Evolutionary conservation across 2,329 filamentous ascomycete species (phyloP).

Genomic region (Seiridium unicorne): DNA sequence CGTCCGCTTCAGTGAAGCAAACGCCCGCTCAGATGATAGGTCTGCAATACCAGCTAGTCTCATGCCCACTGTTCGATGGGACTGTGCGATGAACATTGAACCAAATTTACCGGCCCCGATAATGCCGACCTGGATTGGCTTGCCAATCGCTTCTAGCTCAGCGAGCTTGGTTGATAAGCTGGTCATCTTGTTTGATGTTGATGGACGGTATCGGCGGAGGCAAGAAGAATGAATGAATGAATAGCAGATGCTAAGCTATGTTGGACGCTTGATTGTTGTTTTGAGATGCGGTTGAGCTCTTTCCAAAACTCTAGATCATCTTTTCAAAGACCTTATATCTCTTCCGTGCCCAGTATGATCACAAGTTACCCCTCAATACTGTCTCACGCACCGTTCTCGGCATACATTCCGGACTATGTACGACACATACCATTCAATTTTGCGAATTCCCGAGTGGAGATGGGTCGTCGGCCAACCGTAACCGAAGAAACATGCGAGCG

Average conservation of each 20-base stretch:
- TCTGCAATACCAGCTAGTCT: constrained; percentile 42
- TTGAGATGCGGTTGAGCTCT: too few relatives aligned
- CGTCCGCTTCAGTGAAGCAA: constrained; percentile 37
- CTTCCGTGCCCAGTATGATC: too few relatives aligned
- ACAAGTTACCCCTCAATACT: too few relatives aligned
- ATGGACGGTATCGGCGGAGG: neutral
- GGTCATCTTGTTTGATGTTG: constrained; percentile 26
- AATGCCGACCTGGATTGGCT: constrained; percentile 39
- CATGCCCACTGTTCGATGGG: constrained; percentile 38
- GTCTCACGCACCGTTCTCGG: too few relatives aligned
- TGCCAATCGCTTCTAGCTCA: constrained; percentile 34
- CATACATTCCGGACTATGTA: neutral
- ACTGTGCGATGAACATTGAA: constrained; percentile 46
- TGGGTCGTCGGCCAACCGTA: neutral
- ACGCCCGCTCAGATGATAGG: constrained; percentile 36
- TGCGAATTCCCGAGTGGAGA: neutral
- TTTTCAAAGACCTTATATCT: too few relatives aligned
- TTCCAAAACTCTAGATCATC: too few relatives aligned
- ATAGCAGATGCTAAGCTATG: neutral
- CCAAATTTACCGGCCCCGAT: constrained; percentile 46
- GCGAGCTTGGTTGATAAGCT: constrained; percentile 38
- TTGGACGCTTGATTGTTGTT: too few relatives aligned
- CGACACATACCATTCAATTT: neutral
- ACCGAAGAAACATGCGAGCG: neutral
- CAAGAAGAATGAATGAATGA: neutral